A percentile compares a stretch with the other conserved stretches of the same genome.
Conservation (phyloP, 2,329 filamentous ascomycete species). For the Kalmusia sp. region DNA sequence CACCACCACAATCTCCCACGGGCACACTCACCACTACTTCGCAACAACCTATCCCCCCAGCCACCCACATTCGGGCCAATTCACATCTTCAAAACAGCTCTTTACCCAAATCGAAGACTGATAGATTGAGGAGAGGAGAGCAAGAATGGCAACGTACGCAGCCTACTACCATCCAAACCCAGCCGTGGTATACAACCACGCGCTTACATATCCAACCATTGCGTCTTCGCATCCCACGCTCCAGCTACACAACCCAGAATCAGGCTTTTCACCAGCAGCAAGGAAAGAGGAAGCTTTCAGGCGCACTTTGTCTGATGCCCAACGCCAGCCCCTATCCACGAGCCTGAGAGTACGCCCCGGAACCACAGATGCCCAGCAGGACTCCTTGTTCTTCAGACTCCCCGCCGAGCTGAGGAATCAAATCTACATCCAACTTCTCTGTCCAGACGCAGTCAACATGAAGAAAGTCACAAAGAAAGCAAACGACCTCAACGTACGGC, state of each 20-base stretch:
- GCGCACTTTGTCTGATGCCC: conserved; percentile 6
- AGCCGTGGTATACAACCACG: conserved; percentile 7
- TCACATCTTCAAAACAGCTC: background rate
- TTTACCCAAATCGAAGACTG: conserved; percentile 3
- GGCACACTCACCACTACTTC: background rate
- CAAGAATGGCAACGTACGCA: conserved; percentile 11
- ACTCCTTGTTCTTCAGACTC: conserved; percentile 51
- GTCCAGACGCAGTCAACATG: conserved; percentile 21
- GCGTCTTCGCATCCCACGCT: conserved; percentile 16
- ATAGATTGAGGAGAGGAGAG: background rate
- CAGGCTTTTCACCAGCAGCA: conserved; percentile 11
- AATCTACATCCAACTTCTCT: conserved; percentile 56
- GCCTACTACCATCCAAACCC: conserved; percentile 10
- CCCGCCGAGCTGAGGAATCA: conserved; percentile 68
- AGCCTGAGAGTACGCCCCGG: background rate
- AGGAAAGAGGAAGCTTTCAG: conserved; percentile 13
- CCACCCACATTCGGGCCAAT: background rate
- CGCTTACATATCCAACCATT: conserved; percentile 17
- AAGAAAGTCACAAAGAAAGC: conserved; percentile 9
- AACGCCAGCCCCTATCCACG: conserved; percentile 7
- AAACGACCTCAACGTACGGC: conserved; percentile 13
- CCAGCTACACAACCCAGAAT: conserved; percentile 12
- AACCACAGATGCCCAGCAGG: conserved; percentile 16
- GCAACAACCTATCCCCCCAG: background rate
- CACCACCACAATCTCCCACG: background rate